A percentile compares a stretch with the other conserved stretches of the same genome.
Conservation (phyloP, 2,329 filamentous ascomycete species). For the Pseudogymnoascus sp. region DNA sequence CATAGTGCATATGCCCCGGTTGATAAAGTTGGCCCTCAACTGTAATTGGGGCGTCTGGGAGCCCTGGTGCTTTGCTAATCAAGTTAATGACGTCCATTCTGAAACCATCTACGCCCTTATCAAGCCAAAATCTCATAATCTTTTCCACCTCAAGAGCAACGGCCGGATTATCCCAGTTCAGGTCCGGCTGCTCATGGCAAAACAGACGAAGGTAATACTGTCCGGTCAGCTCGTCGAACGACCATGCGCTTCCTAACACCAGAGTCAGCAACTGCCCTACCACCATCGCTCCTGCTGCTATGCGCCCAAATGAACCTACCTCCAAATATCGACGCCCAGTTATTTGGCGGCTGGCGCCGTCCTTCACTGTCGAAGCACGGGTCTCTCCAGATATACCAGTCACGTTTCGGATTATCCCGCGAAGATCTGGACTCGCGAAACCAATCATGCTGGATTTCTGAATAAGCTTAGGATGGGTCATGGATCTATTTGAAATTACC, state of each 20-base stretch:
- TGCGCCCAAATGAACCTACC: conserved; percentile 37
- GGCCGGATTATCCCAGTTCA: conserved; percentile 67
- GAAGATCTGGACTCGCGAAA: conserved; percentile 46
- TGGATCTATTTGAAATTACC: conserved; percentile 3
- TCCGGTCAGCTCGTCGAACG: conserved; percentile 42
- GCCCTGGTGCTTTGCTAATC: conserved; percentile 53
- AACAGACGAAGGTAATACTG: conserved; percentile 58
- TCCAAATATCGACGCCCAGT: conserved; percentile 37
- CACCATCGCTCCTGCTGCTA: conserved; percentile 28
- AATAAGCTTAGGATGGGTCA: background rate
- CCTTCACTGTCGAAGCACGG: conserved; percentile 29
- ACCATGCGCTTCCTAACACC: conserved; percentile 39
- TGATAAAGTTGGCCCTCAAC: conserved; percentile 40
- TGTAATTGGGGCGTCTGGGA: conserved; percentile 43
- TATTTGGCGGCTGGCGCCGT: conserved; percentile 35
- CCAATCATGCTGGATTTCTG: conserved; percentile 44
- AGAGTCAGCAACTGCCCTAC: conserved; percentile 23
- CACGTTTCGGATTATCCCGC: conserved; percentile 44
- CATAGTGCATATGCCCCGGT: conserved; percentile 24
- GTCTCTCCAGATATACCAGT: conserved; percentile 60
- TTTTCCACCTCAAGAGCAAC: conserved; percentile 62
- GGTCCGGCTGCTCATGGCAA: conserved; percentile 62
- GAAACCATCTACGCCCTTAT: conserved; percentile 52
- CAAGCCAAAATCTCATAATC: conserved; percentile 67
- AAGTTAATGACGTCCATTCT: conserved; percentile 64